Evolutionary conservation across 2,329 filamentous ascomycete species (phyloP), one percentile per base, ranked within the genome.

Genomic region (Hypoxylon sp.): DNA sequence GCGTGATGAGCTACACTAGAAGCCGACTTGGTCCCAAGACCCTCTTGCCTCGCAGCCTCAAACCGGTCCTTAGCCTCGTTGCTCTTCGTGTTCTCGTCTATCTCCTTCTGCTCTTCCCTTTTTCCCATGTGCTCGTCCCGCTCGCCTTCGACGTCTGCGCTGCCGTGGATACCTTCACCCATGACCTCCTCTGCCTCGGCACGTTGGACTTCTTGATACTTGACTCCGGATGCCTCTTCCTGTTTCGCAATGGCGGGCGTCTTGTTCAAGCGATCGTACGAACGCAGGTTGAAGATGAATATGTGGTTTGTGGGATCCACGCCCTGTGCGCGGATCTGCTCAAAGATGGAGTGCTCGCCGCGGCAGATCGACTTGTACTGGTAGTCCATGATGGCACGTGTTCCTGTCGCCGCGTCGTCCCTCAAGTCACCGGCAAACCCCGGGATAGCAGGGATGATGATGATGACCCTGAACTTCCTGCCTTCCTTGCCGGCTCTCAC

Each of bases 301-400:
- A 99, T 87, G 74, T 98, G 84, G 58, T 97, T 70, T 0, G 69
- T 83, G 0, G 93, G 92, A 67, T 97, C 87, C 1, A 95, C 84
- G 1, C 90, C 92, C 61, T 90, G 81, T 5, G 84, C 85, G 55
- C 81, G 80, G 56, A 97, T 86, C 70, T 90, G 88, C 33, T 85
- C 92, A 67, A 90, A 95, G 48, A 99, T 98, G 3, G 92, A 97
- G 71, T 98, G 82, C 63, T 96, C 89, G 4, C 95, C 95, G 40
- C 95, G 88, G 70, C 89, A 91, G 64, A 99, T 96, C 0, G 92
- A 96, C 76, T 96, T 96, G 81, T 95, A 99, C 72, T 98, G 95
- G 70, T 97, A 98, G 72, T 98, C 93, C 92, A 99, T 98, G 69
- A 98, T 99, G 9, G 93, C 94, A 45, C 92, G 79, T 0, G 94